These are phyloP conservation scores for Penicillium sp. DNA, from an alignment of 2,329 filamentous ascomycete species.

Conservation along the genomic window DNA sequence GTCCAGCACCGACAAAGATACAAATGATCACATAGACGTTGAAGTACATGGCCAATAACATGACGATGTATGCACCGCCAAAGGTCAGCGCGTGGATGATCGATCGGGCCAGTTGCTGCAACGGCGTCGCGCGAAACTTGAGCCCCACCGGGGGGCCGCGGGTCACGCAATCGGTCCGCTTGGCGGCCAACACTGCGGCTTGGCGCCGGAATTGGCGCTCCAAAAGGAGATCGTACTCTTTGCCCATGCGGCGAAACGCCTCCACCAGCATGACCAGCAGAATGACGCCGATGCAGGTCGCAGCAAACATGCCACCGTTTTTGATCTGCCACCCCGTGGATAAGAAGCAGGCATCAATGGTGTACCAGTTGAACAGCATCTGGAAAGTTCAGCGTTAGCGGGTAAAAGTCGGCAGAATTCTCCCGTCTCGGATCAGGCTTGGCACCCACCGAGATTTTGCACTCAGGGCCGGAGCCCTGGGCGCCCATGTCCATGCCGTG, in stretches of 20 bases:
- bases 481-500: slow-evolving; percentile 21
- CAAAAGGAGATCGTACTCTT: slow-evolving; percentile 14
- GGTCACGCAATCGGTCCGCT: slow-evolving; percentile 1
- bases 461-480: slow-evolving; percentile 11
- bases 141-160: slow-evolving; percentile 1
- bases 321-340: slow-evolving; percentile 17
- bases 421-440: slow-evolving; percentile 4
- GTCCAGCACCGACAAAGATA: slow-evolving; percentile 15
- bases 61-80: slow-evolving; percentile 15
- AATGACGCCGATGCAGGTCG: slow-evolving; percentile 14
- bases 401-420: background rate
- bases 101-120: slow-evolving; percentile 13
- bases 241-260: slow-evolving; percentile 12
- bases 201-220: slow-evolving; percentile 18
- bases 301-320: slow-evolving; percentile 18
- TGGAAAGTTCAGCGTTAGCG: slow-evolving; percentile 5
- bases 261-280: slow-evolving; percentile 14
- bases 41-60: slow-evolving; percentile 18
- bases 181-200: slow-evolving; percentile 11
- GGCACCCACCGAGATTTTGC: slow-evolving; percentile 25
- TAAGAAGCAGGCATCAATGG: slow-evolving; percentile 23
- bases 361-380: slow-evolving; percentile 30
- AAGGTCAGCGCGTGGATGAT: slow-evolving; percentile 16
- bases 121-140: slow-evolving; percentile 13
- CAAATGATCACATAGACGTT: slow-evolving; percentile 18